phyloP scores from a whole-genome alignment of 129 eudicot genomes.

The Saposhnikovia divaricata region DNA sequence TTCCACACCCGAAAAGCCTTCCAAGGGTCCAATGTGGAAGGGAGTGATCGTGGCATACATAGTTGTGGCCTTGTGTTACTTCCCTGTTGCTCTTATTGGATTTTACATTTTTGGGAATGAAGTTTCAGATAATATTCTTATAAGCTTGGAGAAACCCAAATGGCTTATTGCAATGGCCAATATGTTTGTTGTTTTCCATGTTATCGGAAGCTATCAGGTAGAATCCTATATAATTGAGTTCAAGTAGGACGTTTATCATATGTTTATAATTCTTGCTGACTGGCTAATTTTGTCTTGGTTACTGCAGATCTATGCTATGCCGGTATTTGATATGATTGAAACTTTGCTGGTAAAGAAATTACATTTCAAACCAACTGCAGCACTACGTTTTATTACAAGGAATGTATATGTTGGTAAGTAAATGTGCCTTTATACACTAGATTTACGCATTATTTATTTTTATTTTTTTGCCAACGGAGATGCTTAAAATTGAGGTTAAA shows the following conservation, averaged over 20 bases:
- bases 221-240: not conserved
- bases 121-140: constrained; percentile 20
- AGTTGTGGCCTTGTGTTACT: constrained; percentile 21
- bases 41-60: constrained; percentile 25
- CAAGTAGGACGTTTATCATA: not conserved
- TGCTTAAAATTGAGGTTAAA: not conserved
- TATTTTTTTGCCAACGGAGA: not conserved
- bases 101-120: constrained; percentile 15
- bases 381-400: constrained; percentile 7
- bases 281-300: not conserved
- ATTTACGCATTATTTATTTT: not conserved
- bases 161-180: constrained; percentile 26
- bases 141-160: constrained; percentile 17
- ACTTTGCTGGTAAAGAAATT: constrained; percentile 7
- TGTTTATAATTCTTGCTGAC: not conserved
- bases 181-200: constrained; percentile 24
- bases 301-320: constrained; percentile 5
- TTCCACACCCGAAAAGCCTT: constrained; percentile 26
- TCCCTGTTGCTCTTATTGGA: constrained; percentile 23
- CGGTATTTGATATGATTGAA: constrained; percentile 10
- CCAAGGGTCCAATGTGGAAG: constrained; percentile 28
- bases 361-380: not conserved
- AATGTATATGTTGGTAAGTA: constrained; percentile 9
- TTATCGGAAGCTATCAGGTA: constrained; percentile 22
- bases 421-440: no score